These are phyloP conservation scores for Lecanicillium sp. DNA, from an alignment of 2,329 filamentous ascomycete genomes.

Conservation along the genomic window DNA sequence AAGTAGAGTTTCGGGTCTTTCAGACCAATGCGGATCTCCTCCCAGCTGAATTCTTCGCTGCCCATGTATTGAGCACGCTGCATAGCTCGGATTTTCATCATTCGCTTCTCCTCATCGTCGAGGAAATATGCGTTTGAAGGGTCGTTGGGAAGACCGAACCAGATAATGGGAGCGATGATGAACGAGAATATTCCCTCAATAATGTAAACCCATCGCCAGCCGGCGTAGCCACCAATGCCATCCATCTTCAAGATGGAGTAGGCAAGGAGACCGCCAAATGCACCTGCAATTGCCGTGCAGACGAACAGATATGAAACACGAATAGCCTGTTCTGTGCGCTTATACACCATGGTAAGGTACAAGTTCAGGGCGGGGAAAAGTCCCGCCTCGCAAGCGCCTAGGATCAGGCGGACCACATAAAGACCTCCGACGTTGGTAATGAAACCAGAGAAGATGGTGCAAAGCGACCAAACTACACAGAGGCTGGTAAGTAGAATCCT, in stretches of 20 bases:
- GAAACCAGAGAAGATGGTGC: conserved; percentile 20
- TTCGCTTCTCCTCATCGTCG: conserved; percentile 34
- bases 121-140: conserved; percentile 39
- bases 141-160: conserved; percentile 38
- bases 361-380: conserved; percentile 18
- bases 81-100: conserved; percentile 39
- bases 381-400: conserved; percentile 17
- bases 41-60: conserved; percentile 37
- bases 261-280: conserved; percentile 32
- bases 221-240: conserved; percentile 30
- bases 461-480: conserved; percentile 19
- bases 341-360: conserved; percentile 22
- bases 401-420: conserved; percentile 15
- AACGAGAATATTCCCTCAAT: conserved; percentile 39
- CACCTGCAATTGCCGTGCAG: conserved; percentile 40
- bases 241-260: conserved; percentile 40
- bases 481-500: conserved; percentile 20
- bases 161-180: conserved; percentile 32
- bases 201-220: conserved; percentile 43
- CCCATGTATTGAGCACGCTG: conserved; percentile 40
- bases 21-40: conserved; percentile 37
- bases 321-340: conserved; percentile 43
- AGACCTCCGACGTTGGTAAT: conserved; percentile 19
- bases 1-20: conserved; percentile 43
- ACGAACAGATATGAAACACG: conserved; percentile 40